phyloP scores from a whole-genome alignment of 768 basidiomycete genomes.

The Boletus barrowsii region DNA sequence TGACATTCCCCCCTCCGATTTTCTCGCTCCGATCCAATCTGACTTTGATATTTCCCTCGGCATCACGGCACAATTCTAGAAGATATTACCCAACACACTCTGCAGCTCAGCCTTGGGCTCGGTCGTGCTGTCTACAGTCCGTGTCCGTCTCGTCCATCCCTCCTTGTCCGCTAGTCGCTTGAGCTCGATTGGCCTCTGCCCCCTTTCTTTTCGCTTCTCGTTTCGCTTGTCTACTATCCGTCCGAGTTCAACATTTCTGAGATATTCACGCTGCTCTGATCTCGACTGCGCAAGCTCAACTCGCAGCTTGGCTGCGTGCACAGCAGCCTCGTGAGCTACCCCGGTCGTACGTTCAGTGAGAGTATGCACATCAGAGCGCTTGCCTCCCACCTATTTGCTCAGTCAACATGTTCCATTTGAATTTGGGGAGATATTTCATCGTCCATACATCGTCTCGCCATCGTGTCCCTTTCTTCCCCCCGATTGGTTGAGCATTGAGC shows the following conservation, averaged over 20 bases:
- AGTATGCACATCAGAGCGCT: not conserved
- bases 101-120: constrained; percentile 30
- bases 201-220: constrained; percentile 58
- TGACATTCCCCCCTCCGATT: constrained; percentile 12
- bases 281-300: constrained; percentile 86
- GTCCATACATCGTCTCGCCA: constrained; percentile 99
- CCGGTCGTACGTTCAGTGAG: constrained; percentile 8
- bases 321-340: constrained; percentile 87
- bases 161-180: constrained; percentile 16
- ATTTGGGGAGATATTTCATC: constrained; percentile 96
- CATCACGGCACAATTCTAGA: constrained; percentile 34
- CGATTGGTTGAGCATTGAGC: constrained; percentile 94
- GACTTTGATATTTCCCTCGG: constrained; percentile 9
- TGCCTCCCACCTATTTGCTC: constrained; percentile 91
- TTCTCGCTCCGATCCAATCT: constrained; percentile 26
- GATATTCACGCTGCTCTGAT: constrained; percentile 87
- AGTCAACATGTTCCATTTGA: constrained; percentile 98
- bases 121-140: not conserved
- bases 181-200: constrained; percentile 42
- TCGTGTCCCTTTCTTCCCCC: constrained; percentile 84
- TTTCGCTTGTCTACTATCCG: constrained; percentile 80
- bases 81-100: constrained; percentile 49
- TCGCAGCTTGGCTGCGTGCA: constrained; percentile 85
- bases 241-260: constrained; percentile 91
- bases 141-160: constrained; percentile 14